Evolutionary conservation across 2,329 filamentous ascomycete genomes (phyloP).

Genomic region (Pseudogymnoascus destructans): DNA sequence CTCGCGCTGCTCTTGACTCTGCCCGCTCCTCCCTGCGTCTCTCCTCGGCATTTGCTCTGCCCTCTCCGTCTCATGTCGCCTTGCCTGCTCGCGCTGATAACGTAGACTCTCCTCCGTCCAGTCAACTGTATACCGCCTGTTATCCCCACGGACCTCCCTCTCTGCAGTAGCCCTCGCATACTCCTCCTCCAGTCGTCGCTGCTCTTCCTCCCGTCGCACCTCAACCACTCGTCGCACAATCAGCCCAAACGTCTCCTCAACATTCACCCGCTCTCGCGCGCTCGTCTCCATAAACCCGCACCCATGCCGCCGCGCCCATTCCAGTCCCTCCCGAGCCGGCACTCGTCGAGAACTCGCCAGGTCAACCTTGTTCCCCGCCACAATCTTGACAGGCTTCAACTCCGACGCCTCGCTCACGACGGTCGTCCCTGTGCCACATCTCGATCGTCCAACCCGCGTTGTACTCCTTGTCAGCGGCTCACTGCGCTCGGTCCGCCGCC

Average conservation of each 20-base stretch:
- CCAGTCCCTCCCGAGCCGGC: slow-evolving; percentile 55
- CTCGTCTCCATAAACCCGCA: slow-evolving; percentile 89
- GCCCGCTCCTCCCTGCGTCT: slow-evolving; percentile 8
- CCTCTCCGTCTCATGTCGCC: slow-evolving; percentile 10
- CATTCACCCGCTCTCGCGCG: slow-evolving; percentile 71
- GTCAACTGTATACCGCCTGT: not conserved
- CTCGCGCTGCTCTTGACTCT: slow-evolving; percentile 7
- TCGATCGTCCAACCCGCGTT: slow-evolving; percentile 11
- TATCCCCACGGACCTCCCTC: not conserved
- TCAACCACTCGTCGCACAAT: slow-evolving; percentile 50
- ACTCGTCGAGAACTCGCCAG: slow-evolving; percentile 57
- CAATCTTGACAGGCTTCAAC: slow-evolving; percentile 60
- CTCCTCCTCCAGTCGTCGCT: not conserved
- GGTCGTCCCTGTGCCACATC: slow-evolving; percentile 18
- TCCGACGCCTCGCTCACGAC: slow-evolving; percentile 32
- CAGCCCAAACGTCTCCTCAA: slow-evolving; percentile 75
- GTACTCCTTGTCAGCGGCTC: slow-evolving; percentile 9
- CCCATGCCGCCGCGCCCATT: slow-evolving; percentile 59
- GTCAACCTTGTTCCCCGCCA: slow-evolving; percentile 80
- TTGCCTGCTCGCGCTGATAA: not conserved
- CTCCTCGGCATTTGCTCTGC: slow-evolving; percentile 3
- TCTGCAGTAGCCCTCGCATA: not conserved
- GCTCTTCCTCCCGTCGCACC: slow-evolving; percentile 20
- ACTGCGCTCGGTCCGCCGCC: slow-evolving; percentile 30
- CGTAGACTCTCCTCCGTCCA: not conserved